Conservation (phyloP, 805 yeast species). For the Nakazawaea wickerhamii region DNA sequence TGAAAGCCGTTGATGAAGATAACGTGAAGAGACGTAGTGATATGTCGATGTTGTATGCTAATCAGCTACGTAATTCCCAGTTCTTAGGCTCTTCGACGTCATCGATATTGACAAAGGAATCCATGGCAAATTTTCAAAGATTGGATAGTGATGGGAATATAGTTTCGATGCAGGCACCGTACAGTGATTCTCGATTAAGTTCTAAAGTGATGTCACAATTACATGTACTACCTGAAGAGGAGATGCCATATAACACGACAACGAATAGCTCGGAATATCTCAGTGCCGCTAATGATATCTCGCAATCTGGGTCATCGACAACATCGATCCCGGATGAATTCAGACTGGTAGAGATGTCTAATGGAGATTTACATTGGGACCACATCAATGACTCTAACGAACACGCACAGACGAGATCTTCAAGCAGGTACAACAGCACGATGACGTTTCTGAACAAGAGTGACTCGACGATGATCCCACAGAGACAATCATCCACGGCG, state of each 20-base stretch:
- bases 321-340: conserved; percentile 24
- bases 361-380: conserved; percentile 28
- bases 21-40: conserved; percentile 33
- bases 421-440: conserved; percentile 7
- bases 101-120: conserved; percentile 15
- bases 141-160: conserved; percentile 42
- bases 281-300: conserved; percentile 4
- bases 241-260: not conserved
- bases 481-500: conserved; percentile 9
- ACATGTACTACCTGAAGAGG: conserved; percentile 28
- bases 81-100: conserved; percentile 22
- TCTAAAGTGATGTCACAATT: conserved; percentile 14
- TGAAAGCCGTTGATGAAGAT: conserved; percentile 65
- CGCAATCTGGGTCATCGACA: conserved; percentile 10
- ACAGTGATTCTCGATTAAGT: conserved; percentile 9
- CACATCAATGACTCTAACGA: conserved; percentile 9
- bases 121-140: conserved; percentile 34
- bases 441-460: conserved; percentile 7
- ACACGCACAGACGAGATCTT: not conserved
- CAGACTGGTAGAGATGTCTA: conserved; percentile 18
- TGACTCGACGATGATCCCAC: conserved; percentile 7
- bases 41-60: conserved; percentile 19
- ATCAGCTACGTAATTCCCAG: conserved; percentile 19
- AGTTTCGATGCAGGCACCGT: conserved; percentile 20
- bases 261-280: conserved; percentile 2